Base-by-base conservation (phyloP, 768 basidiomycete species). In the Kwoniella dejecticola region DNA sequence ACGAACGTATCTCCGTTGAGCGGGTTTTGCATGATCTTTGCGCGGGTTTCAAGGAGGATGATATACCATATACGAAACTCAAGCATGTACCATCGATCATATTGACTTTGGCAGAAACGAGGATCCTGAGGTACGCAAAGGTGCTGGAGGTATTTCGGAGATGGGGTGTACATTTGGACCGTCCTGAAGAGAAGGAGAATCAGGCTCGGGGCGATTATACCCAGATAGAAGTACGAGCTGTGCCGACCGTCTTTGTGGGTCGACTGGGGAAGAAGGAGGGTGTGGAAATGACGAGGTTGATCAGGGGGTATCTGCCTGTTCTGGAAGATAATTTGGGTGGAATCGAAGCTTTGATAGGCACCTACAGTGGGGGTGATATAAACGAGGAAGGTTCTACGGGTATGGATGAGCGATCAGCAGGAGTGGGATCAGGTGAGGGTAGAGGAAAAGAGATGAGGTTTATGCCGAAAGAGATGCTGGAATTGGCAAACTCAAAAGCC, bases 1-100 rank as follows among this genome's bases (percentile, higher is more conserved):
- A 96, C 74, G 96, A 99, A 79, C 87, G 96, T 21, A 81, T 97
- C 45, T 86, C 94, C 21, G 90, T 98, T 60, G 96, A 99, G 80
- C 79, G 81, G 26, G 89, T 90, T 76, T 82, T 95, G 68, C 83
- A 82, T 64, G 85, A 86, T 47, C 74, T 92, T n/a, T 92, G 90
- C 79, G 75, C 82, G 47, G 87, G 86, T 13, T 91, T 77, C 40
- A 42, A 87, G 63, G 60, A 55, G 17, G 74, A 82, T 56, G 80
- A 79, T 46, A 78, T 81, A 65, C 70, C 76, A 10, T 62, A 64
- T 0, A 76, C 77, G 63, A 80, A 77, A 69, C 72, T 80, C 57
- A 76, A 89, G 57, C 81, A 77, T 0, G 86, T 86, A 38, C 83
- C 86, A 29, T 76, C 82, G 30, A 79, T 91, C 44, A 81, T 91